phyloP scores from a whole-genome alignment of 768 basidiomycete species.

The Tylopilus vinaceipallidus region DNA sequence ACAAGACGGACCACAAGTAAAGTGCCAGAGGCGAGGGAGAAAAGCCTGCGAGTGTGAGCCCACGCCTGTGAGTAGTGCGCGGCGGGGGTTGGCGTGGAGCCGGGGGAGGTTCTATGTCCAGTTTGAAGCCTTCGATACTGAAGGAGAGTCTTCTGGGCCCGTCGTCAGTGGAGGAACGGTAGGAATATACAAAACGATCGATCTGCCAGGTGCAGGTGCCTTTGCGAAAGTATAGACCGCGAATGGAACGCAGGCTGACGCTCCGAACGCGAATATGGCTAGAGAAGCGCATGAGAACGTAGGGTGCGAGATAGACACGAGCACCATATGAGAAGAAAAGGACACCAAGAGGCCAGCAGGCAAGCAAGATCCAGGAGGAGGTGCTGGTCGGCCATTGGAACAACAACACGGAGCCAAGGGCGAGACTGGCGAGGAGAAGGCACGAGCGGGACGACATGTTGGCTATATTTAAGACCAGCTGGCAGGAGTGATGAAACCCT shows the following conservation, averaged over 20 bases:
- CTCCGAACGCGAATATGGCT: slow-evolving; percentile 63
- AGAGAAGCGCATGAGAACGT: slow-evolving; percentile 58
- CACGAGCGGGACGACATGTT: slow-evolving; percentile 1
- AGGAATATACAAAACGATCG: slow-evolving; percentile 65
- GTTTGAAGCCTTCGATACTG: slow-evolving; percentile 56
- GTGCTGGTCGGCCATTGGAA: slow-evolving; percentile 21
- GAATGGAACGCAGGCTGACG: slow-evolving; percentile 74
- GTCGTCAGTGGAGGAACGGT: slow-evolving; percentile 47
- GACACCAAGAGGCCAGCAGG: slow-evolving; percentile 51
- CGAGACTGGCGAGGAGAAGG: slow-evolving; percentile 15
- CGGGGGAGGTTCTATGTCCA: slow-evolving; percentile 42
- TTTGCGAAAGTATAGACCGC: slow-evolving; percentile 66
- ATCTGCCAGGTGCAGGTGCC: slow-evolving; percentile 54
- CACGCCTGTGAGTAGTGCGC: slow-evolving; percentile 34
- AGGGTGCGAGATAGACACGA: slow-evolving; percentile 66
- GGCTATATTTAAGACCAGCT: too few species aligned
- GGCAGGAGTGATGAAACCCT: too few species aligned
- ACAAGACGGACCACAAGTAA: slow-evolving; percentile 32
- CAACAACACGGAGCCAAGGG: slow-evolving; percentile 8
- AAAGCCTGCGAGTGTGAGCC: slow-evolving; percentile 42
- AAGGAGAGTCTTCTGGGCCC: slow-evolving; percentile 56
- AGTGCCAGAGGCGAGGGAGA: slow-evolving; percentile 36
- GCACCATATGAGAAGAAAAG: slow-evolving; percentile 55
- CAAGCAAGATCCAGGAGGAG: slow-evolving; percentile 39
- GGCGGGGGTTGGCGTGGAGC: slow-evolving; percentile 16